Evolutionary conservation across 345 rosid genomes (phyloP), one percentile per base, ranked within the genome.

Genomic region (Linum lewisii): DNA sequence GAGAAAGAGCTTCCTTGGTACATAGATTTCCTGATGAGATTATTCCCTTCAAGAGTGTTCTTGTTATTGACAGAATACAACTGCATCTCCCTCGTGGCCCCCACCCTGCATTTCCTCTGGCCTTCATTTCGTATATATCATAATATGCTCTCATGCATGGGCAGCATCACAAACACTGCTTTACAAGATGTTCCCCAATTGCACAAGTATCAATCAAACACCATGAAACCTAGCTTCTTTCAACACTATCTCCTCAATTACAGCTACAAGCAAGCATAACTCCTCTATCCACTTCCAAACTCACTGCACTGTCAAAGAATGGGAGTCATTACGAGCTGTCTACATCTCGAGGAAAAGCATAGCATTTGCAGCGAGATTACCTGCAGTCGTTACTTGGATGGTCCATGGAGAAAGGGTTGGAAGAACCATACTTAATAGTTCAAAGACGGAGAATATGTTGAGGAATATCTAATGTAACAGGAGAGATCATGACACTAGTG

Each of bases 141-240:
- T 72, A 6, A n/a, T n/a, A n/a, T n/a, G n/a, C n/a, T n/a, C 21
- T 21, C 53, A 21, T 18, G 19, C 47, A 42, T 11, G 47, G 47
- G 47, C 47, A 42, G 47, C 47, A 42, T 42, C 47, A 42, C 15
- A 78, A 52, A 55, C 58, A 55, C 47, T 70, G 68, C 36, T 74
- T 86, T 75, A 77, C 77, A 83, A 62, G 78, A 72, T 75, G 82
- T 84, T 73, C 79, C 75, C 47, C 47, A 42, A 16, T 4, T 11
- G 47, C 47, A 42, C 13, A 7, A 42, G 4, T 1, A 42, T 11
- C 10, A 34, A 5, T 11, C 47, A 42, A 42, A 11, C 18, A 42
- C 16, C 47, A 42, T 7, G 4, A 71, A 66, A 64, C 63, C 70
- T 67, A 34, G 61, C 67, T 58, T 16, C 63, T 29, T 62, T 62